Evolutionary conservation across 306 rosid species (phyloP), one percentile per base, ranked within the genome.

Genomic region (Boehmeria nivea): DNA sequence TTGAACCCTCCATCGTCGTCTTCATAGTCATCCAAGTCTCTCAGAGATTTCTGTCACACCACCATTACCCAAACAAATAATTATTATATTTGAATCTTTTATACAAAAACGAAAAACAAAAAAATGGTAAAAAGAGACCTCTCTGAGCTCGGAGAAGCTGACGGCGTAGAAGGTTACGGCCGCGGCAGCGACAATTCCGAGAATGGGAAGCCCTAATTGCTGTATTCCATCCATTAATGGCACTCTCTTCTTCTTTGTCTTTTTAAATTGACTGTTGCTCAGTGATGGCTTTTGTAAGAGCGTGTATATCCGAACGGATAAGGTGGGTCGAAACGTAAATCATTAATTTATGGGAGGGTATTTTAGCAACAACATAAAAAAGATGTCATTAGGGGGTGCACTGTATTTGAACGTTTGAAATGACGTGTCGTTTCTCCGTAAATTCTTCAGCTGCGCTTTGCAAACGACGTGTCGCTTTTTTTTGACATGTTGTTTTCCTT

Each of bases 81-180:
- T n/a, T n/a, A n/a, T n/a, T n/a, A n/a, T n/a, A n/a, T n/a, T n/a
- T n/a, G n/a, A n/a, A n/a, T n/a, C n/a, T n/a, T n/a, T 6, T 6
- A 13, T 0, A 19, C 0, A 3, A 23, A 0, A 8, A 45, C 6
- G 3, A 21, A 12, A 26, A 8, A 22, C 13, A 8, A 25, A 1
- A 28, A 12, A 8, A 13, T 43, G 12, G 12, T 4, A 1, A n/a
- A 3, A 13, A n/a, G 19, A 12, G 68, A 82, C 90, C 89, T 86
- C 87, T 68, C 81, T 76, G 6, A 83, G 15, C 72, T 83, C 95
- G 10, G 71, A 0, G 49, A 86, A 86, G 78, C 95, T 86, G 0
- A 86, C 91, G 3, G 70, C 95, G 48, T 83, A 83, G 70, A 83
- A 86, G 59, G 95, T 83, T 8, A 67, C 72, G 22, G 88, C 91